Percentiles rank a stretch among this genome's conserved stretches.
Evolutionary conservation across 441 rosid genomes (phyloP).

Genomic region (Hypseocharis bilobata): DNA sequence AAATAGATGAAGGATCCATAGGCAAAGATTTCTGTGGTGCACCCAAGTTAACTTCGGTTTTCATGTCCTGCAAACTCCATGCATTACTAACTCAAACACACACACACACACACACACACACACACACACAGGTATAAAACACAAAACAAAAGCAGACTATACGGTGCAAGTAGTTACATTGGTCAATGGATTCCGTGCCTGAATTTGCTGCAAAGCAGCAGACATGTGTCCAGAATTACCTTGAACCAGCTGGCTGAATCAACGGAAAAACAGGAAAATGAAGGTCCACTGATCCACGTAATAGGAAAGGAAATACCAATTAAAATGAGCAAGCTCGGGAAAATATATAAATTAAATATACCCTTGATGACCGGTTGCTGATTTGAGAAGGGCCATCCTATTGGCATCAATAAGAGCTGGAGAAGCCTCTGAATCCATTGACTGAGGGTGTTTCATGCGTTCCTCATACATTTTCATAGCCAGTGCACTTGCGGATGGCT

Average conservation of each 20-base stretch:
- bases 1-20: constrained; percentile 47
- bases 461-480: constrained; percentile 63
- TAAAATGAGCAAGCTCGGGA: constrained; percentile 6
- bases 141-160: background rate
- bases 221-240: constrained; percentile 48
- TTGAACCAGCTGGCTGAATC: constrained; percentile 51
- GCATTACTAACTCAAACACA: constrained; percentile 18
- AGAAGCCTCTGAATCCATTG: constrained; percentile 45
- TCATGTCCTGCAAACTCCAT: constrained; percentile 46
- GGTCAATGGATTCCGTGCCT: constrained; percentile 29
- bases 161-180: constrained; percentile 31
- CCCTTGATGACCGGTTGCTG: constrained; percentile 46
- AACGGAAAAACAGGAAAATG: constrained; percentile 14
- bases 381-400: constrained; percentile 41
- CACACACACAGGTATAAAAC: too few relatives aligned
- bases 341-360: constrained; percentile 16
- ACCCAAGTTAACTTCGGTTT: constrained; percentile 42
- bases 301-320: constrained; percentile 4
- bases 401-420: constrained; percentile 43
- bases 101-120: too few relatives aligned
- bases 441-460: constrained; percentile 44
- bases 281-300: constrained; percentile 12
- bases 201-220: constrained; percentile 47
- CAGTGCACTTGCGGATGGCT: constrained; percentile 48
- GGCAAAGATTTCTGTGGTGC: constrained; percentile 39